Percentiles rank a stretch among this genome's conserved stretches.
Evolutionary conservation across 2,329 filamentous ascomycete genomes (phyloP).

Genomic region (Tolypocladium ophioglossoides): DNA sequence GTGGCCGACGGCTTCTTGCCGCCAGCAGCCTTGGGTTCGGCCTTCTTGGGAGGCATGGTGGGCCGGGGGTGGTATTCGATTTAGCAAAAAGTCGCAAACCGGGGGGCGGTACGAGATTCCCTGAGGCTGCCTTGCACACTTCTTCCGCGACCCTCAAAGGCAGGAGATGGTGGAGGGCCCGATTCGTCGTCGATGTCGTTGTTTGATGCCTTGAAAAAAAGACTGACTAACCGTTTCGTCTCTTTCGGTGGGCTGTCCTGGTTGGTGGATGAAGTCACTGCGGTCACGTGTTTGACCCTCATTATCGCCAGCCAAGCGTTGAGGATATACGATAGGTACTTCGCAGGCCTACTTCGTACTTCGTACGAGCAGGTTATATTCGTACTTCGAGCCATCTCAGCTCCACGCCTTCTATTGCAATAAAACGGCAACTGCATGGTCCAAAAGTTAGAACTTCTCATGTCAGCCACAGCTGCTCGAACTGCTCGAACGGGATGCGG

Average conservation of each 20-base stretch:
- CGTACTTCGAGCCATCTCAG: not conserved
- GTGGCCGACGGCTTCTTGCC: constrained; percentile 44
- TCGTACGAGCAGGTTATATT: no score
- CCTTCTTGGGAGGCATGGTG: constrained; percentile 65
- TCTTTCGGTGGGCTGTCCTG: constrained; percentile 9
- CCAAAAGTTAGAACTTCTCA: not conserved
- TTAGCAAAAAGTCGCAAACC: not conserved
- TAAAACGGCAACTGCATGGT: not conserved
- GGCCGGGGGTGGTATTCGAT: constrained; percentile 16
- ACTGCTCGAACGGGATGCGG: not conserved
- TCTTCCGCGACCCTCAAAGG: not conserved
- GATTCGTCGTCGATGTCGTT: not conserved
- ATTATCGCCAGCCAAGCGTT: not conserved
- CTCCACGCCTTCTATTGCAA: not conserved
- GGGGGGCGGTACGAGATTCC: no score
- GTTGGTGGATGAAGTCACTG: constrained; percentile 14
- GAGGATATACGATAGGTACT: not conserved
- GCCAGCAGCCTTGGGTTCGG: constrained; percentile 34
- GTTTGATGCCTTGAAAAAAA: constrained; percentile 6
- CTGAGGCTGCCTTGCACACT: not conserved
- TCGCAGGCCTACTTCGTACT: not conserved
- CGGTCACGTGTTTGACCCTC: constrained; percentile 13
- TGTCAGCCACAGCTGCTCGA: not conserved
- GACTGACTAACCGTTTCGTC: constrained; percentile 3
- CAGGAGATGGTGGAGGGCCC: not conserved